A percentile compares a stretch with the other conserved stretches of the same genome.
These are phyloP conservation scores for Volvox reticuliferus DNA, from an alignment of 139 green algal genomes.

Conservation along the genomic window DNA sequence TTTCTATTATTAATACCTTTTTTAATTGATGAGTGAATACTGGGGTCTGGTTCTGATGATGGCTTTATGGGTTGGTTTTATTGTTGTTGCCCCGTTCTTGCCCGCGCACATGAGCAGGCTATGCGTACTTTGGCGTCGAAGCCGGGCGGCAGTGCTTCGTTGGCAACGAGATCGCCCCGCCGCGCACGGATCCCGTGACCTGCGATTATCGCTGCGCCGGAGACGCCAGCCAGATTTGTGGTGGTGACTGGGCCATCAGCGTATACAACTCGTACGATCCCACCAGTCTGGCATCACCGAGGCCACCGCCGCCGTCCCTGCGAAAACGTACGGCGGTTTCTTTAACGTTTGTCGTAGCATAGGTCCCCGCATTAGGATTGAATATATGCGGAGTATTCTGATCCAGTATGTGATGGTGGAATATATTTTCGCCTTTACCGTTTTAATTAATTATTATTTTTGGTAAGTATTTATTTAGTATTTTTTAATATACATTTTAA, in stretches of 20 bases:
- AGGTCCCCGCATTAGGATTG: no score
- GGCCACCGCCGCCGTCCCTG: background rate
- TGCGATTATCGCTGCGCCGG: background rate
- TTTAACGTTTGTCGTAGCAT: no score
- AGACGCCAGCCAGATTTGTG: background rate
- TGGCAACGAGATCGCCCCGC: background rate
- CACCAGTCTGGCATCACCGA: background rate
- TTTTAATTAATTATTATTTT: no score
- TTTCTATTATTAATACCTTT: no score
- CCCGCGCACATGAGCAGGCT: background rate
- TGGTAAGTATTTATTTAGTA: no score
- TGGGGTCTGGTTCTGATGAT: background rate
- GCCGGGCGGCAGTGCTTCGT: background rate
- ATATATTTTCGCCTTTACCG: no score
- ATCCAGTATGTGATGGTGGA: no score
- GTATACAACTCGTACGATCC: background rate
- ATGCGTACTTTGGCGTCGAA: background rate
- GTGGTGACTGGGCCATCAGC: constrained; percentile 6
- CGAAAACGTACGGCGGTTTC: background rate
- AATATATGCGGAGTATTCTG: no score
- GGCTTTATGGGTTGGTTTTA: background rate
- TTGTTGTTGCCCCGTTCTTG: background rate
- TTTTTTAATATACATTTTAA: no score
- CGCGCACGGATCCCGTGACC: background rate
- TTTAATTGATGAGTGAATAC: no score